Evolutionary conservation across 257 asterid genomes (phyloP).

Genomic region (Coffea canephora): DNA sequence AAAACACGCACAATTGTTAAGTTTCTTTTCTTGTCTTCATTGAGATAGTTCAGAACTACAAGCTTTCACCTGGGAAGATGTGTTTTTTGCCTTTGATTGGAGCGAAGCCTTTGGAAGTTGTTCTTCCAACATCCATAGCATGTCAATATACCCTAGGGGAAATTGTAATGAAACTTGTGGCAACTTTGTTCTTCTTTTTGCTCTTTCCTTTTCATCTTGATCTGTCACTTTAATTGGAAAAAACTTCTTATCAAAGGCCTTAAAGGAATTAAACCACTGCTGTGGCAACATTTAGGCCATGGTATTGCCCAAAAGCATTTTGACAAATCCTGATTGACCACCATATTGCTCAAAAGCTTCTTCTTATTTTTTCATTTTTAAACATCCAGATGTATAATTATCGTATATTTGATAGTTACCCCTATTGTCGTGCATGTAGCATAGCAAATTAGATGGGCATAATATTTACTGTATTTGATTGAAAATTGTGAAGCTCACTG

Average conservation of each 20-base stretch:
- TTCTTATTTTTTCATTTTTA: too few species aligned
- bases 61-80: background rate
- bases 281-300: background rate
- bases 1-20: background rate
- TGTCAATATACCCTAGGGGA: background rate
- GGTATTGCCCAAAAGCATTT: background rate
- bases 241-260: background rate
- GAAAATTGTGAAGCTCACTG: background rate
- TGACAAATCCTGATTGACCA: background rate
- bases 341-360: too few species aligned
- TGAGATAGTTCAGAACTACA: background rate
- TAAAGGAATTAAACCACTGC: background rate
- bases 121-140: background rate
- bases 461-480: too few species aligned
- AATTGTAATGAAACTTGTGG: background rate
- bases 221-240: background rate
- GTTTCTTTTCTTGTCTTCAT: background rate
- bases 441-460: background rate
- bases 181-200: background rate
- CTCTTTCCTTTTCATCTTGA: background rate
- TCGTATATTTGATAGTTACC: background rate
- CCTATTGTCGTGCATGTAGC: background rate
- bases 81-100: background rate
- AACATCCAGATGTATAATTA: background rate
- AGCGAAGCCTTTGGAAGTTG: background rate